Evolutionary conservation across 441 rosid genomes (phyloP), one percentile per base, ranked within the genome.

Genomic region (Adansonia madagascariensis): DNA sequence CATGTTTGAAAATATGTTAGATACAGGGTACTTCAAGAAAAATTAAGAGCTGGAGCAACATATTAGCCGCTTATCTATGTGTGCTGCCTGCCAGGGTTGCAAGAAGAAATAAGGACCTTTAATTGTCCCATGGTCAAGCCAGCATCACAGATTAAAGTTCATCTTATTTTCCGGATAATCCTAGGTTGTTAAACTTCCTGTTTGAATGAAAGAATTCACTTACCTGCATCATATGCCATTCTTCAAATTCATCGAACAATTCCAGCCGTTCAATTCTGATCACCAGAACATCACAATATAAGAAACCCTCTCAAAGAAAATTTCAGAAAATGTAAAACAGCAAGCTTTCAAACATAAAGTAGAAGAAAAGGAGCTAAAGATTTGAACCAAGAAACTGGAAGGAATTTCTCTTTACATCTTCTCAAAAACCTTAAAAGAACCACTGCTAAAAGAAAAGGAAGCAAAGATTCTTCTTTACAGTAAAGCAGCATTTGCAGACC

Each of bases 211-310:
- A 75, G 79, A 27, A 65, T 63, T 79, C 61, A 86, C 96, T 85
- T 89, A 85, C 98, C 98, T 96, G 97, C 99, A 96, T 96, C 99
- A 94, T 91, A 82, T 91, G 86, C 98, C 99, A 96, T 82, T 96
- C 98, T 86, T 96, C 99, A 83, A 94, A 92, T 85, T 96, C 98
- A 77, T 94, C 98, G 43, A 94, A 96, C 85, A 94, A 83, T 86
- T 92, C 98, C 90, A 94, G 85, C 82, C 94, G 86, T 86, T 96
- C 98, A 17, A 94, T 91, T 93, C 98, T 94, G 86, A 63, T 53
- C 77, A 87, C 77, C 80, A 84, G 31, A 81, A 74, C 18, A 78
- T 72, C 70, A 78, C 39, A 27, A 68, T 73, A 79, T 79, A 78
- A 79, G 81, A 80, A 56, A 63, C 81, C 63, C 43, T 77, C 75